Base-by-base conservation (phyloP, 2,329 filamentous ascomycete species). In the Colletotrichum navitas region DNA sequence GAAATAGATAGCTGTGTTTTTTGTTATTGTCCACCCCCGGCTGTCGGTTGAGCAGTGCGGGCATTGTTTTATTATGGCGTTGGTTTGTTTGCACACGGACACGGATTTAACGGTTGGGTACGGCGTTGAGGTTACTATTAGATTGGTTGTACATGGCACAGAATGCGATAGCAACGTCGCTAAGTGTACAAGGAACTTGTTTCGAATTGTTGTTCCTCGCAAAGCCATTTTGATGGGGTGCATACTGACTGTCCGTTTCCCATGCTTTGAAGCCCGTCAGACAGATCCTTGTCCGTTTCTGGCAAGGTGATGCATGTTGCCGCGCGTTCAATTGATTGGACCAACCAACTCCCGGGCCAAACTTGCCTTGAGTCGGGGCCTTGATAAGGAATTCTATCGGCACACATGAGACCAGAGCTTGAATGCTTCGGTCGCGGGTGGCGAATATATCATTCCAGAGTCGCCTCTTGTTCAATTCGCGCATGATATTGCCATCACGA, bases 1-100 rank as follows among this genome's bases (percentile, higher is more conserved):
- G 88, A 81, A 78, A 54, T 81, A 59, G 41, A 36, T 16, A 36
- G 21, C 29, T 60, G 55, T 39, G 41, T 45, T 32, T 24, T 56
- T 41, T 26, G 32, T 59, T 47, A n/a, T 58, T 34, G 5, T 55
- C 4, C n/a, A 59, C 18, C 36, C 16, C 21, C 45, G 18, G n/a
- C 65, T 45, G 10, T 41, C 12, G 18, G 29, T 18, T n/a, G 36
- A 18, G 60, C 43, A 52, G 47, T 36, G 18, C 18, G 36, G 51
- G 34, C 45, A 32, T 58, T 66, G 63, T 7, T 63, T 45, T 45
- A n/a, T 21, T 54, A 71, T 32, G 68, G 68, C 68, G 68, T 71
- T 59, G 5, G 6, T 39, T 34, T 29, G 6, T 39, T 34, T 29
- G 45, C 65, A 49, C 5, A 59, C 26, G 41, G 64, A 62, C 62